A percentile compares a stretch with the other conserved stretches of the same genome.
Evolutionary conservation across 1,139 yeast genomes (phyloP).

Genomic region (Scheffersomyces segobiensis): DNA sequence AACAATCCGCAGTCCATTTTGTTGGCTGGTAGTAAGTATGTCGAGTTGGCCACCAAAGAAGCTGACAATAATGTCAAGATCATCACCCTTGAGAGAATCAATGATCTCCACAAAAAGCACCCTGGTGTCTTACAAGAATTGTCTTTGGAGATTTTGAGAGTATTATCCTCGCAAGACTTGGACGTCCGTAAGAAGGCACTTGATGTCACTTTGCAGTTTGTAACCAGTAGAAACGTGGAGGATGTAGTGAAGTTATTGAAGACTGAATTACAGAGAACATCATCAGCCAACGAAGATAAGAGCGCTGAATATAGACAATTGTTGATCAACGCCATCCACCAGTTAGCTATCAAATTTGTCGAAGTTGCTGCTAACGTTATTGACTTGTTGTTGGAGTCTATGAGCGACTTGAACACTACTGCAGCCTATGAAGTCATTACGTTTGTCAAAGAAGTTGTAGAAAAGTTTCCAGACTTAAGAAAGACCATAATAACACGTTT

Average conservation of each 20-base stretch:
- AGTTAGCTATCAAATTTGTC: slow-evolving; percentile 82
- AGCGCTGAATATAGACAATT: slow-evolving; percentile 85
- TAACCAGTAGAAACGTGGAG: slow-evolving; percentile 87
- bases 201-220: slow-evolving; percentile 75
- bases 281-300: slow-evolving; percentile 70
- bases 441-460: slow-evolving; percentile 92
- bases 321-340: slow-evolving; percentile 84
- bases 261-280: slow-evolving; percentile 81
- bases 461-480: slow-evolving; percentile 84
- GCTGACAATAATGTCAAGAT: slow-evolving; percentile 92
- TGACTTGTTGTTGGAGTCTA: slow-evolving; percentile 81
- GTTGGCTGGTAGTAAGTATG: slow-evolving; percentile 79
- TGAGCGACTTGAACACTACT: slow-evolving; percentile 77
- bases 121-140: slow-evolving; percentile 87
- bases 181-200: slow-evolving; percentile 90
- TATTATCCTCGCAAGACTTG: slow-evolving; percentile 81
- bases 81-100: slow-evolving; percentile 85
- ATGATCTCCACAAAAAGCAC: slow-evolving; percentile 68
- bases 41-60: slow-evolving; percentile 87
- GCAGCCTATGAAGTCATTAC: slow-evolving; percentile 90
- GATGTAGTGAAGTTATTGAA: slow-evolving; percentile 89
- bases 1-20: slow-evolving; percentile 65
- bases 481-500: slow-evolving; percentile 65
- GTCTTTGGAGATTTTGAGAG: slow-evolving; percentile 82
- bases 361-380: slow-evolving; percentile 93